phyloP scores from a whole-genome alignment of 768 basidiomycete genomes.

The Tylopilus rubrobrunneus region DNA sequence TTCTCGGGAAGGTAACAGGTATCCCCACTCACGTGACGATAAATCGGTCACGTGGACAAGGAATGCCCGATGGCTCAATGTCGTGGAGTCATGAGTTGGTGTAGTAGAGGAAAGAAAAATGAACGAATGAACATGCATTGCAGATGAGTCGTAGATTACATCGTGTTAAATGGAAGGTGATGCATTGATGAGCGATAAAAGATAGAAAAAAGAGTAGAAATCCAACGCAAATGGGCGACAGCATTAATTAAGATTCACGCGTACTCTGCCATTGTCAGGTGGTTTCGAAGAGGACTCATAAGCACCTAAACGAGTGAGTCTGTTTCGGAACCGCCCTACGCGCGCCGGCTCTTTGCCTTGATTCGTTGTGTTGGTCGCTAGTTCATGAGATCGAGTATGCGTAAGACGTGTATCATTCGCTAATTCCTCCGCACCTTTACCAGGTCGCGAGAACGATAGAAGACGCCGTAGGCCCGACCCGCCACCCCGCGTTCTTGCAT shows the following conservation, averaged over 20 bases:
- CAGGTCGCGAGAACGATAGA: constrained; percentile 30
- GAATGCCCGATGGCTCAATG: no score
- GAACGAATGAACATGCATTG: constrained; percentile 22
- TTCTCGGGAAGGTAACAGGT: constrained; percentile 2
- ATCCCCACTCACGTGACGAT: constrained; percentile 22
- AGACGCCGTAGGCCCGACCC: constrained; percentile 32
- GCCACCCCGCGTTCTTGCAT: constrained; percentile 21
- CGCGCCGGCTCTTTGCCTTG: constrained; percentile 23
- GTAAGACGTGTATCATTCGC: constrained; percentile 22
- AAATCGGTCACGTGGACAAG: constrained; percentile 18
- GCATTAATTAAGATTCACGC: constrained; percentile 32
- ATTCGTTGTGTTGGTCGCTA: constrained; percentile 13
- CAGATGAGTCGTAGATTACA: constrained; percentile 24
- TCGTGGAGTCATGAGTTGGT: background rate
- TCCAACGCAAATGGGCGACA: constrained; percentile 13
- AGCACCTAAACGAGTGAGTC: constrained; percentile 24
- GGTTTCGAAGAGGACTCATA: constrained; percentile 28
- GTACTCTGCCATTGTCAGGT: constrained; percentile 33
- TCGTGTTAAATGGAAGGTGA: constrained; percentile 20
- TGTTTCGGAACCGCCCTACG: constrained; percentile 28
- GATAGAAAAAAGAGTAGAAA: background rate
- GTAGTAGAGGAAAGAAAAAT: constrained; percentile 4
- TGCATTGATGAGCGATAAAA: background rate
- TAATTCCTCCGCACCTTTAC: constrained; percentile 30
- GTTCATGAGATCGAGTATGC: constrained; percentile 27